Base-by-base conservation (phyloP, 306 rosid species). In the Dalbergia cultrata region DNA sequence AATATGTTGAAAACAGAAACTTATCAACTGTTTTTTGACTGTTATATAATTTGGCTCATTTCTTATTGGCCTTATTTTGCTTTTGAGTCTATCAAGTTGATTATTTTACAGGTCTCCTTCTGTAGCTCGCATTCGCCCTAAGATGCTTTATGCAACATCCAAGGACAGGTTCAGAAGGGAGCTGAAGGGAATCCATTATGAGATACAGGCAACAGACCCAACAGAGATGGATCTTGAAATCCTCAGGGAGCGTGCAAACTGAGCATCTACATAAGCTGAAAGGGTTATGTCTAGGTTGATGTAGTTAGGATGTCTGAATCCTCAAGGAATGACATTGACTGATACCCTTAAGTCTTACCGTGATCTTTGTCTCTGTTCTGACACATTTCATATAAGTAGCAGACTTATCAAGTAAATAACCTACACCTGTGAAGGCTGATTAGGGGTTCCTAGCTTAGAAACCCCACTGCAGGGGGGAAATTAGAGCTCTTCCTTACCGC, bases 221-320 rank as follows among this genome's bases (percentile, higher is more conserved):
- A 86, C 90, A 0, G 97, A 94, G 92, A 93, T 90, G 95, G 93
- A 93, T 77, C 91, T 91, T 50, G 95, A 93, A 81, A 92, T 91
- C 74, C 77, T 91, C 62, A 70, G 87, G 82, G 95, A 94, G 14
- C 90, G 95, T 64, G 95, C 90, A 47, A 84, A 80, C 85, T 91
- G 87, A 93, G 85, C 80, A 72, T 66, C 47, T 50, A 39, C 75
- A 26, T 62, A 19, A 37, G 64, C 75, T 19, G 22, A 68, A 76
- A 50, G 80, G 67, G 41, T 80, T 58, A 67, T 78, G 49, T 84
- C 75, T 86, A 5, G 39, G 75, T 78, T 78, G 58, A 78, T 74
- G 70, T 72, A 67, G 81, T 66, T 82, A 81, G 83, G 59, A 81
- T 88, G 61, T 79, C 57, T 67, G 81, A 57, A 68, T 31, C 76